phyloP scores from a whole-genome alignment of 1,139 yeast species.

The Scheffersomyces parashehatae region DNA sequence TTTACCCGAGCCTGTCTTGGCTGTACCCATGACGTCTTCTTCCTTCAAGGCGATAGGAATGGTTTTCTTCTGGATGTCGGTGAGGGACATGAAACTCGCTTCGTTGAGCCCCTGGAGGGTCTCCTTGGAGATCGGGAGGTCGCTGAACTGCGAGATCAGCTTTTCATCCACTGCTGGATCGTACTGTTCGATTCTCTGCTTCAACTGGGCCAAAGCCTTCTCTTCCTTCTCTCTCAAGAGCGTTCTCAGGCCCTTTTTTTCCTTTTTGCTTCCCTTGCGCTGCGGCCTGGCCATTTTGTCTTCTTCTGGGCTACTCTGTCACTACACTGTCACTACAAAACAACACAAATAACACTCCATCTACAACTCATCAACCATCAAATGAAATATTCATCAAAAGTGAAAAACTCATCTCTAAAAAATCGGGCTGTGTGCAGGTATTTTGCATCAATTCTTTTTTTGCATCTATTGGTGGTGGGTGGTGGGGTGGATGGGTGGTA shows the following conservation, averaged over 20 bases:
- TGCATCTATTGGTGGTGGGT: no score
- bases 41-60: constrained; percentile 80
- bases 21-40: constrained; percentile 86
- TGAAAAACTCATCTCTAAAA: constrained; percentile 6
- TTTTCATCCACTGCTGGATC: constrained; percentile 41
- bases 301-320: no score
- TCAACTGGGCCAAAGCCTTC: constrained; percentile 45
- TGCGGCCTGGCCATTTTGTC: constrained; percentile 25
- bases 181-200: constrained; percentile 49
- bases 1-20: constrained; percentile 96
- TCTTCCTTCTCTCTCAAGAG: constrained; percentile 39
- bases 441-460: no score
- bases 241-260: constrained; percentile 20
- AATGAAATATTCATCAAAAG: no score
- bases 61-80: constrained; percentile 83
- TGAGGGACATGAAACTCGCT: constrained; percentile 68
- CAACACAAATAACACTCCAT: background rate
- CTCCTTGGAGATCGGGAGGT: constrained; percentile 70
- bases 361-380: no score
- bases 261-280: constrained; percentile 15
- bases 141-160: constrained; percentile 47
- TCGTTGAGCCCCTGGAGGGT: constrained; percentile 75
- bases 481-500: no score
- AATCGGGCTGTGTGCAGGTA: constrained; percentile 6
- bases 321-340: no score